phyloP scores from a whole-genome alignment of 2,329 filamentous ascomycete species.

The Beauveria asiatica region DNA sequence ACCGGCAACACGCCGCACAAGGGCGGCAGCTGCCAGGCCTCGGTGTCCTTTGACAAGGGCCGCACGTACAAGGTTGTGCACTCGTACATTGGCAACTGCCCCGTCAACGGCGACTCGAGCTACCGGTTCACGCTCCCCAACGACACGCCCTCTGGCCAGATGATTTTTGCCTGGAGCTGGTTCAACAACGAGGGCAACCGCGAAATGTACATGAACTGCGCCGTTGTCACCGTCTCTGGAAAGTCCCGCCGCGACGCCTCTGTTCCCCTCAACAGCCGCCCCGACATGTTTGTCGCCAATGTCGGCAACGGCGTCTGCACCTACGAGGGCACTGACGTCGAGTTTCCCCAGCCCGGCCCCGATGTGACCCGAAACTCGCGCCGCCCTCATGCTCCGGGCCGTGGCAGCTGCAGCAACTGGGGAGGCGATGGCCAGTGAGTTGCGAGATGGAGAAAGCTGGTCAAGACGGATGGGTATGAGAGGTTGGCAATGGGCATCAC shows the following conservation, averaged over 20 bases:
- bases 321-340: constrained; percentile 44
- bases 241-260: constrained; percentile 13
- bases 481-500: too few species aligned
- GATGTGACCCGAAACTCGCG: constrained; percentile 30
- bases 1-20: constrained; percentile 43
- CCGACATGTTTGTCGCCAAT: constrained; percentile 60
- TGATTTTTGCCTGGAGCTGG: constrained; percentile 55
- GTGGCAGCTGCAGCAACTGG: constrained; percentile 4
- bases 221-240: constrained; percentile 42
- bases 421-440: background rate
- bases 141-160: constrained; percentile 39
- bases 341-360: constrained; percentile 54
- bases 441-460: too few species aligned
- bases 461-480: too few species aligned
- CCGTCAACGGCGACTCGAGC: constrained; percentile 21
- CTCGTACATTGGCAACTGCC: constrained; percentile 30
- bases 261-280: constrained; percentile 41
- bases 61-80: constrained; percentile 45
- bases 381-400: constrained; percentile 3
- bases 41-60: constrained; percentile 54
- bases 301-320: constrained; percentile 48
- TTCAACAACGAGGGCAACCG: constrained; percentile 55
- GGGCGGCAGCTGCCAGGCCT: constrained; percentile 56
- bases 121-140: constrained; percentile 49
- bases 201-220: constrained; percentile 66